A percentile compares a stretch with the other conserved stretches of the same genome.
These are phyloP conservation scores for Phytophthora agathidicida DNA, from an alignment of 352 stramenopile genomes.

Conservation along the genomic window DNA sequence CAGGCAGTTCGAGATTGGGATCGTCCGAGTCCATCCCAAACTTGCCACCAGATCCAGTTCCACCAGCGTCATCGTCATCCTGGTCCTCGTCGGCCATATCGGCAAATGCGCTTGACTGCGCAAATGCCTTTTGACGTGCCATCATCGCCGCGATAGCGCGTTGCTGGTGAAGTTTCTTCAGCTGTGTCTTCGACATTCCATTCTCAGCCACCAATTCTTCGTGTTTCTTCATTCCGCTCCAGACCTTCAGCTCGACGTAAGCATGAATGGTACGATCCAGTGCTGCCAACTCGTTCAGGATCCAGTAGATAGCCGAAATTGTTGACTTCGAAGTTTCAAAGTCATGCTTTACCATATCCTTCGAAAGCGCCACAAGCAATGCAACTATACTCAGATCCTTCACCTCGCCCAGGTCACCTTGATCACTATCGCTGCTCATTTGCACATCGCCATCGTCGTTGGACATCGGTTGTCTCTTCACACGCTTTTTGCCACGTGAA, in stretches of 20 bases:
- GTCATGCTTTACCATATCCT: conserved; percentile 77
- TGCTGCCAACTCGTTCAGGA: conserved; percentile 66
- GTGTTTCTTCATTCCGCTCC: conserved; percentile 68
- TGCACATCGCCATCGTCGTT: conserved; percentile 64
- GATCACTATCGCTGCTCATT: conserved; percentile 79
- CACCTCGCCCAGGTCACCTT: conserved; percentile 58
- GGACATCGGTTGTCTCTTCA: conserved; percentile 57
- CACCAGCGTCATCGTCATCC: conserved; percentile 43
- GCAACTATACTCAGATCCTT: conserved; percentile 69
- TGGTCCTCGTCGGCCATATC: conserved; percentile 77
- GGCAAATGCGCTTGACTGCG: conserved; percentile 67
- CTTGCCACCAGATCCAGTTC: conserved; percentile 25
- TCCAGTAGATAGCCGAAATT: conserved; percentile 83
- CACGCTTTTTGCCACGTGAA: conserved; percentile 66
- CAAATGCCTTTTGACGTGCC: conserved; percentile 78
- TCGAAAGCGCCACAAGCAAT: conserved; percentile 60
- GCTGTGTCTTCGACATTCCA: conserved; percentile 68
- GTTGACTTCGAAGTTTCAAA: conserved; percentile 83
- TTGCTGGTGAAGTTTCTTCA: conserved; percentile 84
- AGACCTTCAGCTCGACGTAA: conserved; percentile 67
- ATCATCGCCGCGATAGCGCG: conserved; percentile 87
- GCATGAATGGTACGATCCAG: conserved; percentile 55
- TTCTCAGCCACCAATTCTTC: conserved; percentile 57
- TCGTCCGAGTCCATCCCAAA: conserved; percentile 25
- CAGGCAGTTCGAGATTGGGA: conserved; percentile 16